A percentile compares a stretch with the other conserved stretches of the same genome.
Evolutionary conservation across 192 early-diverging fungal species (phyloP).

Genomic region (Backusella parvicylindrica): DNA sequence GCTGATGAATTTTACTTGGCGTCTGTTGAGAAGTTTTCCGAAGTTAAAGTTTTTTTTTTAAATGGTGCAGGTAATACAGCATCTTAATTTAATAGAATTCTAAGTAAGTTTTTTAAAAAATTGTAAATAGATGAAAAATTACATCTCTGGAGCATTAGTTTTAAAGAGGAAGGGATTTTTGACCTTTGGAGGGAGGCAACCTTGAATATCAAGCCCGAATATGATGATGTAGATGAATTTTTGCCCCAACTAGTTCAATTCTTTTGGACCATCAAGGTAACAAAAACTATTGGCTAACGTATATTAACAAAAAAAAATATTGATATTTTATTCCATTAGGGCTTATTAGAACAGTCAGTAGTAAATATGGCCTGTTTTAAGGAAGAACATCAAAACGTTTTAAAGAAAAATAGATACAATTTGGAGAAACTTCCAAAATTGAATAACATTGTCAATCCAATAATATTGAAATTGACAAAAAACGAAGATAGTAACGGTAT

Average conservation of each 20-base stretch:
- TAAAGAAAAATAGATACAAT: neutral
- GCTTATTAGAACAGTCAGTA: neutral
- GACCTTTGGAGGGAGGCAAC: neutral
- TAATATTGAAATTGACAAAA: slow-evolving; percentile 2
- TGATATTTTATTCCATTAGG: neutral
- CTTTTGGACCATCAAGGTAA: neutral
- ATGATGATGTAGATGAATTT: neutral
- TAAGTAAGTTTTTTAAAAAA: neutral
- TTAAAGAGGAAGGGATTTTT: neutral
- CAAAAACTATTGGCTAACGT: neutral
- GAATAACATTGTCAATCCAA: neutral
- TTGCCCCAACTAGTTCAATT: neutral
- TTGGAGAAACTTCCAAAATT: neutral
- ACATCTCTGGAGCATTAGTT: neutral
- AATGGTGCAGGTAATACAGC: neutral
- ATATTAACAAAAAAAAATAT: neutral
- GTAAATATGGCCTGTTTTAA: neutral
- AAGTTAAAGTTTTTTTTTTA: slow-evolving; percentile 1
- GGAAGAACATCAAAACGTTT: neutral
- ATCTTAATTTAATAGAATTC: neutral
- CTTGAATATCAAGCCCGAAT: neutral
- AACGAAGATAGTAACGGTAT: neutral
- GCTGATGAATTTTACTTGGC: neutral
- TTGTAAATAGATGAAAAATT: neutral
- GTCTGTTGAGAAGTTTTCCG: too few relatives aligned